These are phyloP conservation scores for Tagetes erecta DNA, from an alignment of 129 eudicot genomes.

Conservation along the genomic window DNA sequence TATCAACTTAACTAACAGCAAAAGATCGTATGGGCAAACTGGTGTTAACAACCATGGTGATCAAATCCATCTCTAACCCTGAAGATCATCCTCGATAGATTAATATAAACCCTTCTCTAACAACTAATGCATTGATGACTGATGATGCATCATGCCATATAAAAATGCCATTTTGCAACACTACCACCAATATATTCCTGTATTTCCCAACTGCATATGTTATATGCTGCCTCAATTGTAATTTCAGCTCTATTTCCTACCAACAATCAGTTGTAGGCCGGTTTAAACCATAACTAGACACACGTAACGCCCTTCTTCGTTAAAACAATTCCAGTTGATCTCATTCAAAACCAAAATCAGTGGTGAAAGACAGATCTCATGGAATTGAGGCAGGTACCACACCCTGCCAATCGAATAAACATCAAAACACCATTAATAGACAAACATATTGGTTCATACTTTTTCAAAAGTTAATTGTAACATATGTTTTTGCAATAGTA, in stretches of 20 bases:
- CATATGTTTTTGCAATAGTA: slow-evolving; percentile 20
- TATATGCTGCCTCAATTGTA: not conserved
- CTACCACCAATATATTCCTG: not conserved
- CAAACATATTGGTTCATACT: slow-evolving; percentile 8
- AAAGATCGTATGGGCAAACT: not conserved
- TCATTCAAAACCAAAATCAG: slow-evolving; percentile 32
- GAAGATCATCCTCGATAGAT: not conserved
- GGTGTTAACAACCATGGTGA: not conserved
- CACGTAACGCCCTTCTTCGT: not conserved
- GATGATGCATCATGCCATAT: not conserved
- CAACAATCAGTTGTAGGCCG: not conserved
- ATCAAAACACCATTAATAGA: slow-evolving; percentile 11
- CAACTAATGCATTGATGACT: not conserved
- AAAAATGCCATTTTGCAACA: not conserved
- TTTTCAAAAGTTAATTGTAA: slow-evolving; percentile 16
- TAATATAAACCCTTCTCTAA: not conserved
- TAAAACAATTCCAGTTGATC: not conserved
- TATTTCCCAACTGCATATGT: not conserved
- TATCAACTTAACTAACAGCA: not conserved
- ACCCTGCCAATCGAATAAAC: slow-evolving; percentile 36
- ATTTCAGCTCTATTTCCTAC: not conserved
- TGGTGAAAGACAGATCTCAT: slow-evolving; percentile 37
- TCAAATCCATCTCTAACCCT: not conserved
- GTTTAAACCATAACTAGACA: slow-evolving; percentile 3
- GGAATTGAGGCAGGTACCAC: slow-evolving; percentile 29